Evolutionary conservation across 75 land plant species (phyloP).

Genomic region (Picea sitchensis): DNA sequence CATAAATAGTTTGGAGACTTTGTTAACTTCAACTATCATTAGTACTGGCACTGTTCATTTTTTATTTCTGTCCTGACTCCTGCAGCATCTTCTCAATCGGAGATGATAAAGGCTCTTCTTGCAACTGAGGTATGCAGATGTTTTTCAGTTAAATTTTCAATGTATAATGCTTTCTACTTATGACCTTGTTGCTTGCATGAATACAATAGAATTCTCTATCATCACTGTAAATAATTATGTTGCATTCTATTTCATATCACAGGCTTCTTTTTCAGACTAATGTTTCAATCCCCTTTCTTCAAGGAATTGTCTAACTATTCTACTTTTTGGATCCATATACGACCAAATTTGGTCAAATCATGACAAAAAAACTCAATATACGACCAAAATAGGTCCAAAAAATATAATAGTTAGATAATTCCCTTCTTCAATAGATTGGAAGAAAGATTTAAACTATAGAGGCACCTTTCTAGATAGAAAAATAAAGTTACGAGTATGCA

Average conservation of each 20-base stretch:
- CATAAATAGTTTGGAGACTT: background rate
- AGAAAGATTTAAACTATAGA: too few species aligned
- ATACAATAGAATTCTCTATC: background rate
- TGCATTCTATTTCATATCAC: background rate
- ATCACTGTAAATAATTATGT: background rate
- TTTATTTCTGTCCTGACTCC: background rate
- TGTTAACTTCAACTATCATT: background rate
- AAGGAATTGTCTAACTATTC: too few species aligned
- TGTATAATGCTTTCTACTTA: background rate
- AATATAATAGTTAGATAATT: too few species aligned
- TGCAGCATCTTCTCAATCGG: slow-evolving; percentile 6
- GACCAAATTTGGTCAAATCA: too few species aligned
- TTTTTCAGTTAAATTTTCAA: background rate
- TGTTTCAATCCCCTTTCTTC: too few species aligned
- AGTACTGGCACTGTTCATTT: background rate
- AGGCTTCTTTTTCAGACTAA: too few species aligned
- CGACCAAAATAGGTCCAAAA: too few species aligned
- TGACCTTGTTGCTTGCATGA: background rate
- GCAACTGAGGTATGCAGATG: slow-evolving; percentile 7
- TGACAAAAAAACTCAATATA: too few species aligned
- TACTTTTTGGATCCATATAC: too few species aligned
- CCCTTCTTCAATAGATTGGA: too few species aligned
- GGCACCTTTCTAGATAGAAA: too few species aligned
- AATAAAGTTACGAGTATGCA: too few species aligned
- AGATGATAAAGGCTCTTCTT: slow-evolving; percentile 3